Evolutionary conservation across 179 eudicot species (phyloP).

Genomic region (Amaranthus tricolor): DNA sequence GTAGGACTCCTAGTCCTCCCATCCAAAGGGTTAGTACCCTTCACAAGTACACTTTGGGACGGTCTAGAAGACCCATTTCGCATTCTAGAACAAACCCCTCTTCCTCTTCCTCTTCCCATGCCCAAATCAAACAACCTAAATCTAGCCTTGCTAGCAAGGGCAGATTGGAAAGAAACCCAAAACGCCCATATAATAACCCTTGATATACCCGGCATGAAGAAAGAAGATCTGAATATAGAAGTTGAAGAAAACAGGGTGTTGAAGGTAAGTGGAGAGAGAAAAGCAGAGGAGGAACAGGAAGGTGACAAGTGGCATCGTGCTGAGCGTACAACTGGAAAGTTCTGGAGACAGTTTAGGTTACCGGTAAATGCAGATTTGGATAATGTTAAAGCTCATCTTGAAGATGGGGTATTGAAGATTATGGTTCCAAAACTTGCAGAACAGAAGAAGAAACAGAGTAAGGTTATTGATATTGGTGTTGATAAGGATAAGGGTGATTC

Average conservation of each 20-base stretch:
- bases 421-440: slow-evolving; percentile 55
- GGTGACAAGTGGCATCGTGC: slow-evolving; percentile 68
- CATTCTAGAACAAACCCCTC: slow-evolving; percentile 55
- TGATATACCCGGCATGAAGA: slow-evolving; percentile 66
- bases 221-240: slow-evolving; percentile 59
- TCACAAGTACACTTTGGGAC: slow-evolving; percentile 40
- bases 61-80: slow-evolving; percentile 56
- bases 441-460: slow-evolving; percentile 46
- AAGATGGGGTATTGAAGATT: slow-evolving; percentile 60
- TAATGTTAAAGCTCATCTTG: slow-evolving; percentile 41
- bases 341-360: slow-evolving; percentile 64
- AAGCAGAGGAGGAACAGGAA: slow-evolving; percentile 42
- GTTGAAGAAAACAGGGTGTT: slow-evolving; percentile 62
- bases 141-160: slow-evolving; percentile 42
- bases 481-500: slow-evolving; percentile 15
- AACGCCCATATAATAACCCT: slow-evolving; percentile 43
- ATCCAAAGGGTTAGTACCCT: slow-evolving; percentile 41
- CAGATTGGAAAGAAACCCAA: slow-evolving; percentile 68
- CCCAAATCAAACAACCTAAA: slow-evolving; percentile 27
- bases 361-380: slow-evolving; percentile 62
- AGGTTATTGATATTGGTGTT: slow-evolving; percentile 44
- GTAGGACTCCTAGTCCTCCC: slow-evolving; percentile 17
- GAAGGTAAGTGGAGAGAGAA: slow-evolving; percentile 65
- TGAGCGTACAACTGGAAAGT: slow-evolving; percentile 61
- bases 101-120: slow-evolving; percentile 39